phyloP scores from a whole-genome alignment of 1,284 basidiomycete species.

The Pascua guehoae region DNA sequence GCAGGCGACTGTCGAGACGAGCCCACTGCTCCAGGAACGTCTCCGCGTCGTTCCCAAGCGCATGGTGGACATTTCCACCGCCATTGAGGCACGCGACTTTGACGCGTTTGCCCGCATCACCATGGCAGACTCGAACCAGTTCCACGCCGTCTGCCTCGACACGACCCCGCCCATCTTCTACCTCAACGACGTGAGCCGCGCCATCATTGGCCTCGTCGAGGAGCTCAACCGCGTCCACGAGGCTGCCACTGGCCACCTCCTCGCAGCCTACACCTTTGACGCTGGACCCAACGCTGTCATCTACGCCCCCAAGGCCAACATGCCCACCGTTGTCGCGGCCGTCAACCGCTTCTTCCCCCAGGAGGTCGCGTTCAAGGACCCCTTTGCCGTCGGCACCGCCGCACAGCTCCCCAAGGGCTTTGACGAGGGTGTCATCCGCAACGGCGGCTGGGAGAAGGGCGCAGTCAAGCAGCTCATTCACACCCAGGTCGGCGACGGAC shows the following conservation, averaged over 20 bases:
- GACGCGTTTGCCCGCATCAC: conserved; percentile 84
- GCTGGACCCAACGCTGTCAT: conserved; percentile 99
- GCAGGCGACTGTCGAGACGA: conserved; percentile 95
- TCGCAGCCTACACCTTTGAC: conserved; percentile 96
- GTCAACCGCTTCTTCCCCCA: conserved; percentile 82
- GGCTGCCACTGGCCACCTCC: conserved; percentile 60
- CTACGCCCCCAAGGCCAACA: conserved; percentile 75
- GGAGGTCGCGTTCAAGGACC: conserved; percentile 67
- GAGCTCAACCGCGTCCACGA: conserved; percentile 87
- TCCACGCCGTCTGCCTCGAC: conserved; percentile 96
- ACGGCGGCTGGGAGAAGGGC: conserved; percentile 61
- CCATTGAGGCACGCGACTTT: conserved; percentile 80
- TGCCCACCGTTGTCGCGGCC: conserved; percentile 70
- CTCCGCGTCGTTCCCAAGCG: conserved; percentile 84
- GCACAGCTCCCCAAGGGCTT: conserved; percentile 63
- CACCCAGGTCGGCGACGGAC: conserved; percentile 86
- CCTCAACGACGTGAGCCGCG: conserved; percentile 90
- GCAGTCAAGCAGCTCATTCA: conserved; percentile 85
- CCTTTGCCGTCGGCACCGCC: conserved; percentile 53
- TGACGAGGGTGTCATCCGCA: conserved; percentile 68
- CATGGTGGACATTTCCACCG: conserved; percentile 75
- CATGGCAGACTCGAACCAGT: conserved; percentile 97
- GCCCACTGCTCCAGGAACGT: conserved; percentile 80
- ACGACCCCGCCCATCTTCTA: conserved; percentile 98
- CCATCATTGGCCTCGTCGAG: conserved; percentile 80